Conservation (phyloP, 306 rosid genomes). For the Sechiopsis laciniata region DNA sequence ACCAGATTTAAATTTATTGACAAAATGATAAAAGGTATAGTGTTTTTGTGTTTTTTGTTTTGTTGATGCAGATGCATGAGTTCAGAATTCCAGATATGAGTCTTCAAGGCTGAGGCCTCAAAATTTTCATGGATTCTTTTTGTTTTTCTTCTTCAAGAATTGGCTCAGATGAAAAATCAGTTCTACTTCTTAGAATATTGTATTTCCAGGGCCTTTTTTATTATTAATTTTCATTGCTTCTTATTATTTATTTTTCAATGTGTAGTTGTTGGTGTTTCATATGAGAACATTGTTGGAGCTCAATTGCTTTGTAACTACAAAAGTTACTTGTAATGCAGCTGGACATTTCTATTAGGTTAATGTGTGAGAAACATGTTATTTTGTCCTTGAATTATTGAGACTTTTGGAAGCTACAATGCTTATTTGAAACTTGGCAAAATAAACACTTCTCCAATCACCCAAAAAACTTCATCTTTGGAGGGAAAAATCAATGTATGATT, state of each 20-base stretch:
- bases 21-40: background rate
- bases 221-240: background rate
- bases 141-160: background rate
- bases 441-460: too few species aligned
- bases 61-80: conserved; percentile 38
- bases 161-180: background rate
- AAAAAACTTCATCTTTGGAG: too few species aligned
- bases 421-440: too few species aligned
- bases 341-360: too few species aligned
- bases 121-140: background rate
- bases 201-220: background rate
- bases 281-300: background rate
- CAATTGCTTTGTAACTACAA: background rate
- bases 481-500: too few species aligned
- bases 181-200: background rate
- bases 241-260: background rate
- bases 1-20: too few species aligned
- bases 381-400: too few species aligned
- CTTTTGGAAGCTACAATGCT: too few species aligned
- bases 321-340: background rate
- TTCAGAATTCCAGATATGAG: conserved; percentile 33
- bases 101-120: conserved; percentile 11
- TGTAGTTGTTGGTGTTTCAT: background rate
- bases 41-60: background rate
- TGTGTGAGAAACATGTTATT: too few species aligned